These are phyloP conservation scores for Sisymbrium irio DNA, from an alignment of 345 rosid genomes.

Conservation along the genomic window DNA sequence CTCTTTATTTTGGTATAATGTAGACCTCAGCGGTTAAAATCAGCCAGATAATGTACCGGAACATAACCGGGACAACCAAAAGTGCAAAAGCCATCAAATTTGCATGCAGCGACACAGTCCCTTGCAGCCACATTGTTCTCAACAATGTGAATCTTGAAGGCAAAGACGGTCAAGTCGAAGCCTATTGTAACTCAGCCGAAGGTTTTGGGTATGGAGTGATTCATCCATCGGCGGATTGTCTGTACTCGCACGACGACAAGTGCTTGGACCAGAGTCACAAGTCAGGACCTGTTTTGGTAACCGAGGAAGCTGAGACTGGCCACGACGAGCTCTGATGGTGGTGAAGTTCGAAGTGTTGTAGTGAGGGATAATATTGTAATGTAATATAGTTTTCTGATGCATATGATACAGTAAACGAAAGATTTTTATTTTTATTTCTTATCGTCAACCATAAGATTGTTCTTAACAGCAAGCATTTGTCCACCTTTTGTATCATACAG, in stretches of 20 bases:
- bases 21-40: conserved; percentile 87
- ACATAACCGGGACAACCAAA: conserved; percentile 77
- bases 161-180: conserved; percentile 75
- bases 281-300: conserved; percentile 2
- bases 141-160: conserved; percentile 75
- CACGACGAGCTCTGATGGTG: conserved; percentile 33
- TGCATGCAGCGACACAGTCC: conserved; percentile 89
- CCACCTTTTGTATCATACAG: conserved; percentile 12
- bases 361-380: conserved; percentile 28
- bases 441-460: conserved; percentile 23
- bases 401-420: conserved; percentile 28
- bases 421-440: neutral
- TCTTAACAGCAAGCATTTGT: conserved; percentile 6
- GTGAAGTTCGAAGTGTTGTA: conserved; percentile 17
- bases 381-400: conserved; percentile 35
- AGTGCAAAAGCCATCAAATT: conserved; percentile 86
- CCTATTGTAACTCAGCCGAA: conserved; percentile 90
- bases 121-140: conserved; percentile 81
- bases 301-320: conserved; percentile 22
- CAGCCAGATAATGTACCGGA: conserved; percentile 87
- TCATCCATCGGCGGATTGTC: conserved; percentile 93
- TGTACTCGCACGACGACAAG: conserved; percentile 68
- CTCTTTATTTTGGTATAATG: neutral
- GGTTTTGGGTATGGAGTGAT: conserved; percentile 78
- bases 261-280: conserved; percentile 21